phyloP scores from a whole-genome alignment of 2,329 filamentous ascomycete genomes.

The Atkinsonella hypoxylon region DNA sequence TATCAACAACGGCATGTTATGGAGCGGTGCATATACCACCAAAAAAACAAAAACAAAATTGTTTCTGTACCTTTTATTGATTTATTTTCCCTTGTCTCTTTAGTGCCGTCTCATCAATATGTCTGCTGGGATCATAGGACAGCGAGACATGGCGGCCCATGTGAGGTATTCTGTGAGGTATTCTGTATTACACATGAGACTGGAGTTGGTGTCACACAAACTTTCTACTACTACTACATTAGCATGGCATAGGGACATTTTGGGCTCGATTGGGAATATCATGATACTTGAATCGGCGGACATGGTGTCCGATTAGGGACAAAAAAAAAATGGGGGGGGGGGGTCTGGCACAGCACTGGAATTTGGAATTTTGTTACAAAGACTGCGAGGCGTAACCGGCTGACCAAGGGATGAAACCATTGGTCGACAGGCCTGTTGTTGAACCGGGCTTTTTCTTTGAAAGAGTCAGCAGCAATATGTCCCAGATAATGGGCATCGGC shows the following conservation, averaged over 20 bases:
- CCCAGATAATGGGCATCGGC: constrained; percentile 1
- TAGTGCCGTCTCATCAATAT: constrained; percentile 5
- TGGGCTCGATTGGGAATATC: constrained; percentile 14
- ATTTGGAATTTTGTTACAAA: constrained; percentile 3
- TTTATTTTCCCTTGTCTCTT: constrained; percentile 11
- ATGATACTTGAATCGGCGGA: constrained; percentile 18
- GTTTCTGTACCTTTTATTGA: constrained; percentile 4
- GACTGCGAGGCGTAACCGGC: constrained; percentile 1
- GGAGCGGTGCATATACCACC: constrained; percentile 37
- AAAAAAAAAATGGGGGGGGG: neutral
- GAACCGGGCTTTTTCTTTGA: neutral
- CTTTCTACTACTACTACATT: constrained; percentile 11
- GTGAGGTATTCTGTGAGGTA: constrained; percentile 9
- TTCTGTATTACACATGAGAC: constrained; percentile 20
- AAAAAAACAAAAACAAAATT: constrained; percentile 1
- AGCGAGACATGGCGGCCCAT: constrained; percentile 13
- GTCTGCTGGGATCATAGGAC: constrained; percentile 12
- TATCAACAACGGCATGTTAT: constrained; percentile 35
- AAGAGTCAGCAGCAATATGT: neutral
- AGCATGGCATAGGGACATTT: constrained; percentile 22
- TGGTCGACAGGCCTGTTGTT: neutral
- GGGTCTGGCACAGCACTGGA: constrained; percentile 7
- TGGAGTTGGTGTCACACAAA: constrained; percentile 17
- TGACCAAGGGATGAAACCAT: neutral
- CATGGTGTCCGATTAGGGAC: constrained; percentile 9